A percentile compares a stretch with the other conserved stretches of the same genome.
Conservation (phyloP, 2,329 filamentous ascomycete species). For the Beauveria pseudobassiana region DNA sequence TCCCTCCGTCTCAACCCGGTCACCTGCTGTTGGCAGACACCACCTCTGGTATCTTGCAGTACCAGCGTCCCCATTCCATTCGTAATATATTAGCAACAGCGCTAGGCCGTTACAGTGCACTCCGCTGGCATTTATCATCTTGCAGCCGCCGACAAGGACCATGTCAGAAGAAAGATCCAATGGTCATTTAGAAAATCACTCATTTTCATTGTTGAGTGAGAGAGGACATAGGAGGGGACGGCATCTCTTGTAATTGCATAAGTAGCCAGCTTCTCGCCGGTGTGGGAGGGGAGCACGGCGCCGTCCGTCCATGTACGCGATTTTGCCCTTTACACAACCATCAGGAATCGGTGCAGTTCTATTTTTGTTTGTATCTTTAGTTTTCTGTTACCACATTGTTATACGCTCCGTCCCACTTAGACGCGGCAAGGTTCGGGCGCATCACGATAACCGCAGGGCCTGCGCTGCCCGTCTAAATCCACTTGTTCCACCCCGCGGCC, state of each 20-base stretch:
- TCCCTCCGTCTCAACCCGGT: not conserved
- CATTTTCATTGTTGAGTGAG: not conserved
- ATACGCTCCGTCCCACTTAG: constrained; percentile 12
- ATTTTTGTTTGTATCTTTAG: not conserved
- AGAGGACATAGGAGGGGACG: not conserved
- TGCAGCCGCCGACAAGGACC: constrained; percentile 9
- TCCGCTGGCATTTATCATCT: not conserved
- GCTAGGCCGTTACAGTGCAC: constrained; percentile 5
- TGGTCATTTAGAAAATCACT: not conserved
- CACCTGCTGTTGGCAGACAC: not conserved
- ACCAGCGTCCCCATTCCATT: not conserved
- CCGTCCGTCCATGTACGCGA: not conserved
- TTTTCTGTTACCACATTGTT: constrained; percentile 10
- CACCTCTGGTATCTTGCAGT: not conserved
- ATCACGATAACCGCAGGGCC: constrained; percentile 11
- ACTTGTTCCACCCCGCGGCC: constrained; percentile 4
- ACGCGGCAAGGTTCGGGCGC: constrained; percentile 11
- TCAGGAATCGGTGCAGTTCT: not conserved
- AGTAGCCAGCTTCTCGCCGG: not conserved
- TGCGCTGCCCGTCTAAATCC: constrained; percentile 4
- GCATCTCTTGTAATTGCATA: constrained; percentile 8
- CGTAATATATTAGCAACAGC: not conserved
- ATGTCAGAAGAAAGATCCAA: not conserved
- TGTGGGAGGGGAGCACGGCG: constrained; percentile 2
- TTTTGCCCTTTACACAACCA: constrained; percentile 9